phyloP scores from a whole-genome alignment of 2,329 filamentous ascomycete genomes.

The Sporothrix humicola region DNA sequence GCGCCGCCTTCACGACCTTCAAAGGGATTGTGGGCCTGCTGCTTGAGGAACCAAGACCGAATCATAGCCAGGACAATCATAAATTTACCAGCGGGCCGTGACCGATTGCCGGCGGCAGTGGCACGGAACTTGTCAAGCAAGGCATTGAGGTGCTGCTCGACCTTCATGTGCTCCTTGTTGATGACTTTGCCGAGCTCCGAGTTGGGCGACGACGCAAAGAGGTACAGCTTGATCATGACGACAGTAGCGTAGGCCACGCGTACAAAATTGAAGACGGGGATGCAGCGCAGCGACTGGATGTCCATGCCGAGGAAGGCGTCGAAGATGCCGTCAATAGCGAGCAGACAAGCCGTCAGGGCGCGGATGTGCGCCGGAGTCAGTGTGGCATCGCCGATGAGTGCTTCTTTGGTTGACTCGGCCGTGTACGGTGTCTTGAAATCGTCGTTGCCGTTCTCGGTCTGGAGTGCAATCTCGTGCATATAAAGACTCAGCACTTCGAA shows the following conservation, averaged over 20 bases:
- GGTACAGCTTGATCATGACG: conserved; percentile 73
- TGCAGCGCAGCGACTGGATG: conserved; percentile 61
- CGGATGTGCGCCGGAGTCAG: conserved; percentile 66
- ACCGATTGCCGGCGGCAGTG: conserved; percentile 67
- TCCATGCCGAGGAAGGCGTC: conserved; percentile 69
- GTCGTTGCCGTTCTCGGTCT: conserved; percentile 62
- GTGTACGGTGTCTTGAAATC: conserved; percentile 57
- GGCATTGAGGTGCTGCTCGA: conserved; percentile 69
- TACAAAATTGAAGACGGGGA: conserved; percentile 74
- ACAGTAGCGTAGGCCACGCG: conserved; percentile 74
- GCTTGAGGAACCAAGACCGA: conserved; percentile 69
- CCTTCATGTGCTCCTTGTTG: conserved; percentile 68
- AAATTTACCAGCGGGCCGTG: conserved; percentile 71
- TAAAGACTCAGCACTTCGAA: conserved; percentile 72
- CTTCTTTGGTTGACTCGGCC: conserved; percentile 52
- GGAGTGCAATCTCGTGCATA: conserved; percentile 76
- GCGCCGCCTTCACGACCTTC: conserved; percentile 25
- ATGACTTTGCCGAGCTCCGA: conserved; percentile 74
- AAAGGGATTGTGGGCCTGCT: conserved; percentile 35
- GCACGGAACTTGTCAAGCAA: conserved; percentile 71
- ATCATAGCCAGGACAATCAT: conserved; percentile 73
- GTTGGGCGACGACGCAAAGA: conserved; percentile 64
- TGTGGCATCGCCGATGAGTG: conserved; percentile 48
- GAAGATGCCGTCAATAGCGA: conserved; percentile 69
- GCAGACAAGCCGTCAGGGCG: conserved; percentile 69